Evolutionary conservation across 805 yeast genomes (phyloP).

Genomic region (Metschnikowia sp.): DNA sequence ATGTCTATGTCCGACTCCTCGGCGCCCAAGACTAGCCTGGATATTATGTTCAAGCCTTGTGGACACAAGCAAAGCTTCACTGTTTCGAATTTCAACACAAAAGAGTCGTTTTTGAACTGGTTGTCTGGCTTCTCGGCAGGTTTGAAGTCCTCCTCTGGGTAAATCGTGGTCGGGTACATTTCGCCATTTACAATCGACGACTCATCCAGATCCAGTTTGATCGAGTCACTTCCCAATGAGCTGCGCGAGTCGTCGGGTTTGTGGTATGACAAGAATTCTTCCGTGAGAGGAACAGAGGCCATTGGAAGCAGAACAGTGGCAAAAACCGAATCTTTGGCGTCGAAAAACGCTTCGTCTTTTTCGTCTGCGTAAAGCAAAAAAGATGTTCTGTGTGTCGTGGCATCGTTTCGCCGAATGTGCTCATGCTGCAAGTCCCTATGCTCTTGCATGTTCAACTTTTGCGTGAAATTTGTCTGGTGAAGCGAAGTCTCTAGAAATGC

Average conservation of each 20-base stretch:
- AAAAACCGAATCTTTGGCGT: slow-evolving; percentile 47
- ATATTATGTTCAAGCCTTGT: slow-evolving; percentile 33
- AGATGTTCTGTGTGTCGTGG: slow-evolving; percentile 76
- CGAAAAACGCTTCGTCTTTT: slow-evolving; percentile 47
- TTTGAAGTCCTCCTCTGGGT: slow-evolving; percentile 28
- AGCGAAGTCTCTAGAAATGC: slow-evolving; percentile 57
- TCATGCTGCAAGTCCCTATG: slow-evolving; percentile 54
- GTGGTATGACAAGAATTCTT: slow-evolving; percentile 17
- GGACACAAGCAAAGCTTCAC: slow-evolving; percentile 50
- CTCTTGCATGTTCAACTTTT: slow-evolving; percentile 45
- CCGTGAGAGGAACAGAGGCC: slow-evolving; percentile 56
- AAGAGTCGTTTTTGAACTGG: slow-evolving; percentile 48
- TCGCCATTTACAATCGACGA: slow-evolving; percentile 6
- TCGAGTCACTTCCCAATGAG: slow-evolving; percentile 10
- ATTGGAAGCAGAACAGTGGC: slow-evolving; percentile 65
- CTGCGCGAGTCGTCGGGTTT: background rate
- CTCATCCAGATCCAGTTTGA: slow-evolving; percentile 11
- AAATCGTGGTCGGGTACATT: slow-evolving; percentile 24
- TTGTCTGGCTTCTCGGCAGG: slow-evolving; percentile 34
- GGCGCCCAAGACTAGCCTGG: slow-evolving; percentile 32
- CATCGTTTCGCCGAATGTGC: slow-evolving; percentile 70
- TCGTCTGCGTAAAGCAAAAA: slow-evolving; percentile 57
- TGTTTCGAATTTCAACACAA: slow-evolving; percentile 53
- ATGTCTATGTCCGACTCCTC: slow-evolving; percentile 41
- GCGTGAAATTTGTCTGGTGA: slow-evolving; percentile 55